phyloP scores from a whole-genome alignment of 306 rosid genomes.

The Ceratonia siliqua region DNA sequence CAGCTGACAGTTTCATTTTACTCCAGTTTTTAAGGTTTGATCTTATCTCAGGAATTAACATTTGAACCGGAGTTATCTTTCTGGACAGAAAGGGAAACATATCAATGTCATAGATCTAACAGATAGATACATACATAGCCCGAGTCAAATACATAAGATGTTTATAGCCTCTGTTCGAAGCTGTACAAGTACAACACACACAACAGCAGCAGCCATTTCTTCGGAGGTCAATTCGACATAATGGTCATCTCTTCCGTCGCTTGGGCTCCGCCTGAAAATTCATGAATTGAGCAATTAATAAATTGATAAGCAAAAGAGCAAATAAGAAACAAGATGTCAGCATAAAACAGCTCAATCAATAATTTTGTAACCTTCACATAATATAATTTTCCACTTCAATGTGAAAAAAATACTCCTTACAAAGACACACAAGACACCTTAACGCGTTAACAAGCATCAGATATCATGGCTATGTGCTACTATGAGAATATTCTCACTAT shows the following conservation, averaged over 20 bases:
- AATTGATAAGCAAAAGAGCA: not conserved
- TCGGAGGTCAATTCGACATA: not conserved
- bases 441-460: not conserved
- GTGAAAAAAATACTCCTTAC: not conserved
- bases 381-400: not conserved
- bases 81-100: conserved; percentile 22
- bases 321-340: not conserved
- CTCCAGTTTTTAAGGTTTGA: not conserved
- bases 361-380: not conserved
- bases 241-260: conserved; percentile 41
- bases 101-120: conserved; percentile 25
- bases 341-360: not conserved
- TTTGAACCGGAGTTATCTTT: conserved; percentile 20
- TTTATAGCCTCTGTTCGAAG: conserved; percentile 42
- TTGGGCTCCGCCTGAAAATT: conserved; percentile 42
- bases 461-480: not conserved
- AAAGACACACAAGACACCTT: not conserved
- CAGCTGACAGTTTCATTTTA: conserved; percentile 8
- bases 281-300: not conserved
- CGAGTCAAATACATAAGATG: conserved; percentile 36
- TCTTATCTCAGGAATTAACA: conserved; percentile 10
- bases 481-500: not conserved
- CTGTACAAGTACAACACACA: conserved; percentile 41
- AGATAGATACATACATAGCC: conserved; percentile 26
- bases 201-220: conserved; percentile 22